phyloP scores from a whole-genome alignment of 1,139 yeast genomes.

The Pichia sp. region DNA sequence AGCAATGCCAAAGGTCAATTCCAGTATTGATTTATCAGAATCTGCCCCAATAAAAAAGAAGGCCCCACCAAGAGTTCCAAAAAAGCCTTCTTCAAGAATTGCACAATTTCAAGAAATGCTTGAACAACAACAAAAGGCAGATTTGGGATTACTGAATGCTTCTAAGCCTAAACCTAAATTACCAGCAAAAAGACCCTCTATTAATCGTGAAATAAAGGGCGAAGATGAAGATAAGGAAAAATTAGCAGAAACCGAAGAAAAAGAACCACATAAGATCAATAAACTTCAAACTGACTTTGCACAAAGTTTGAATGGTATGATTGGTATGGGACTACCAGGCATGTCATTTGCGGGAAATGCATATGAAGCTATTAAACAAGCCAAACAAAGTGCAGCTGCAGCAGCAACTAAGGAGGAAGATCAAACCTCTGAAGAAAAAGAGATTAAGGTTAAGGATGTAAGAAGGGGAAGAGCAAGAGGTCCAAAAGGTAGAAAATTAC shows the following conservation, averaged over 20 bases:
- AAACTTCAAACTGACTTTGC: conserved; percentile 41
- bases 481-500: conserved; percentile 73
- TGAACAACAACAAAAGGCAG: conserved; percentile 39
- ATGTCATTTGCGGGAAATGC: conserved; percentile 33
- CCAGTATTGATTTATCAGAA: neutral
- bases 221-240: conserved; percentile 6
- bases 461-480: conserved; percentile 60
- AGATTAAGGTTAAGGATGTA: conserved; percentile 27
- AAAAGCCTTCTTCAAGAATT: conserved; percentile 67
- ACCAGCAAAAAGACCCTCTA: conserved; percentile 12
- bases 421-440: conserved; percentile 13
- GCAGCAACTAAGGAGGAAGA: conserved; percentile 16
- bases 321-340: conserved; percentile 61
- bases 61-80: conserved; percentile 65
- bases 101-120: conserved; percentile 77
- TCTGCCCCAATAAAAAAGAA: conserved; percentile 15
- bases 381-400: conserved; percentile 2
- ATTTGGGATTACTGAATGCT: conserved; percentile 20
- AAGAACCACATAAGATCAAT: no score
- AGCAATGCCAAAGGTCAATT: neutral
- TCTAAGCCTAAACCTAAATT: conserved; percentile 21
- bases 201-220: conserved; percentile 3
- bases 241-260: no score
- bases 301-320: conserved; percentile 50
- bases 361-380: conserved; percentile 9